A percentile compares a stretch with the other conserved stretches of the same genome.
These are phyloP conservation scores for Oenanthe javanica DNA, from an alignment of 140 eudicot genomes.

Conservation along the genomic window DNA sequence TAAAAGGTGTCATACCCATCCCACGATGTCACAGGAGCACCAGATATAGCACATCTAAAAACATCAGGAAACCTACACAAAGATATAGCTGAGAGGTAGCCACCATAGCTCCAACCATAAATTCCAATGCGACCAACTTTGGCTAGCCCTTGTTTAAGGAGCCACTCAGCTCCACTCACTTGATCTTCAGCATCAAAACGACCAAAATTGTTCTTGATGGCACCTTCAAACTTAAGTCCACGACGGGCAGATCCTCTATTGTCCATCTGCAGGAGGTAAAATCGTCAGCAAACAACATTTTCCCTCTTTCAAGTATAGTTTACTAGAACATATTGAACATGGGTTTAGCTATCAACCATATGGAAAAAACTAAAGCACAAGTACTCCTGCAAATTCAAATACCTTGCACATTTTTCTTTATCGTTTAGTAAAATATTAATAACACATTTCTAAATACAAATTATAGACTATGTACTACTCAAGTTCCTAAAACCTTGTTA, in stretches of 20 bases:
- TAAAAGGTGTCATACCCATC: constrained; percentile 94
- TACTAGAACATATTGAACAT: not conserved
- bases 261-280: constrained; percentile 59
- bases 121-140: constrained; percentile 64
- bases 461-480: not conserved
- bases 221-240: constrained; percentile 82
- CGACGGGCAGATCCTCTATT: constrained; percentile 87
- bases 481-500: not conserved
- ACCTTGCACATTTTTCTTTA: no score
- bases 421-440: not conserved
- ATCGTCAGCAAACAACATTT: not conserved
- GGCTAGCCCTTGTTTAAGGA: constrained; percentile 63
- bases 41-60: constrained; percentile 77
- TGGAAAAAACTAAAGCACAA: not conserved
- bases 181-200: constrained; percentile 83
- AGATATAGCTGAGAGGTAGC: constrained; percentile 85
- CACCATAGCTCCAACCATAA: constrained; percentile 98
- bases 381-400: no score
- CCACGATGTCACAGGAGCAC: constrained; percentile 98
- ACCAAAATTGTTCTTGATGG: constrained; percentile 69
- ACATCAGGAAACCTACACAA: constrained; percentile 61
- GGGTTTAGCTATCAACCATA: not conserved
- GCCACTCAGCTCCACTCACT: constrained; percentile 85
- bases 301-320: not conserved
- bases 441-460: not conserved